Base-by-base conservation (phyloP, 345 rosid species). In the Salix udensis region DNA sequence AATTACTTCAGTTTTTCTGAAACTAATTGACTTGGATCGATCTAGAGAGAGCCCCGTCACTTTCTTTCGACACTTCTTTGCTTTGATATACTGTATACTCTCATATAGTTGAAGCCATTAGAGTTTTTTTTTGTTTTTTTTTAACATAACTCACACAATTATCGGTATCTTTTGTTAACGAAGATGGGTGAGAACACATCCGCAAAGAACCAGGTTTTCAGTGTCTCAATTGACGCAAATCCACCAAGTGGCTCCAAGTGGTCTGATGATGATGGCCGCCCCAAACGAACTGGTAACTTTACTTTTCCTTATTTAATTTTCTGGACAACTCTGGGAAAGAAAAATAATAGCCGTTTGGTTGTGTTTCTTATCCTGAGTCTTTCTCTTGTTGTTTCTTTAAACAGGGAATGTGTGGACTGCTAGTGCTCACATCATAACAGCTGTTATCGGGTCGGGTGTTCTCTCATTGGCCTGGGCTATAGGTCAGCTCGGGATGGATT, bases 361-460 rank as follows among this genome's bases (percentile, higher is more conserved):
- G 4, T 4, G 19, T 18, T 50, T 14, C 13, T 24, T 42, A 15
- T 18, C 19, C 10, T 2, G 12, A 40, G 9, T 60, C 11, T 60
- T 7, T 34, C 23, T 30, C 4, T 1, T 69, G 37, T 2, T 72
- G 42, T 72, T 60, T 74, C 15, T 48, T 53, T 7, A 12, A 70
- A 0, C 87, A 91, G 94, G 92, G 31, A 88, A 88, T 66, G 79
- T 82, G 21, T 89, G 93, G 93, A 89, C 93, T 11, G 92, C 92
- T 48, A 89, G 96, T 81, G 82, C 96, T 65, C 96, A 93, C 85
- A 81, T 91, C 58, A 91, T 90, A 76, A 93, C 98, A 0, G 98
- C 97, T 1, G 94, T 91, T 64, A 91, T 91, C 18, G 96, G 96
- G 23, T 91, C 96, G 12, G 96, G 96, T n/a, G 96, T 91, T 62